phyloP scores from a whole-genome alignment of 768 basidiomycete genomes.

The Clathrus columnatus region DNA sequence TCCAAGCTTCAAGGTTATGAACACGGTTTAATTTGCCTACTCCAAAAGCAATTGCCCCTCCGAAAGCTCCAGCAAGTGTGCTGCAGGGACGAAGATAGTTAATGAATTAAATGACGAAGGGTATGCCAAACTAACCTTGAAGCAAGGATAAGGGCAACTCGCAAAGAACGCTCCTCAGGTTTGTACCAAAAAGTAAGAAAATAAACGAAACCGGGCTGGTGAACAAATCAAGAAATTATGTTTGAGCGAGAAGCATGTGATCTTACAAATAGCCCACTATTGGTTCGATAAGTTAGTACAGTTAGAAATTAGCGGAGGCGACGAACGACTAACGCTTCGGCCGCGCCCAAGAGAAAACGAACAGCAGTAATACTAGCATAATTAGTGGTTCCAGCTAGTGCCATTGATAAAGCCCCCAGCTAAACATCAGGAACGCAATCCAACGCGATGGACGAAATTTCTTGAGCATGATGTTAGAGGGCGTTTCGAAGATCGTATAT shows the following conservation, averaged over 20 bases:
- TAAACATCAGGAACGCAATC: constrained; percentile 31
- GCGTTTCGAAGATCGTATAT: constrained; percentile 32
- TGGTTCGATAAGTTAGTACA: neutral
- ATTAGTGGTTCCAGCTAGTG: constrained; percentile 28
- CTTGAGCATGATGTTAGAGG: constrained; percentile 32
- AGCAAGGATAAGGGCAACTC: constrained; percentile 24
- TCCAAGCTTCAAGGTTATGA: constrained; percentile 18
- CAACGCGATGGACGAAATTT: constrained; percentile 27
- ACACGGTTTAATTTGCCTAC: constrained; percentile 23
- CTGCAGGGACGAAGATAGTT: constrained; percentile 13
- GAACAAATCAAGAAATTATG: neutral
- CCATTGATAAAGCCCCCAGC: constrained; percentile 32
- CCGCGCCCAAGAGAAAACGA: constrained; percentile 35
- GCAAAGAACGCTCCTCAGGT: constrained; percentile 15
- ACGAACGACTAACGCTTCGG: constrained; percentile 27
- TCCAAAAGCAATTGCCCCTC: constrained; percentile 27
- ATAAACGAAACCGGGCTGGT: constrained; percentile 35
- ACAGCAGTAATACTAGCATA: constrained; percentile 31
- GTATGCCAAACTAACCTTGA: constrained; percentile 12
- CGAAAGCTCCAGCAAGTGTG: constrained; percentile 27
- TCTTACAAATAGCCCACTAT: constrained; percentile 6
- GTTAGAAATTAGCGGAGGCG: neutral
- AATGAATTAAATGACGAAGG: neutral
- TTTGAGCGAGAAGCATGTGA: neutral
- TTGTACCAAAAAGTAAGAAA: constrained; percentile 40